A percentile compares a stretch with the other conserved stretches of the same genome.
phyloP scores from a whole-genome alignment of 345 rosid genomes.

The Euphorbia lathyris region DNA sequence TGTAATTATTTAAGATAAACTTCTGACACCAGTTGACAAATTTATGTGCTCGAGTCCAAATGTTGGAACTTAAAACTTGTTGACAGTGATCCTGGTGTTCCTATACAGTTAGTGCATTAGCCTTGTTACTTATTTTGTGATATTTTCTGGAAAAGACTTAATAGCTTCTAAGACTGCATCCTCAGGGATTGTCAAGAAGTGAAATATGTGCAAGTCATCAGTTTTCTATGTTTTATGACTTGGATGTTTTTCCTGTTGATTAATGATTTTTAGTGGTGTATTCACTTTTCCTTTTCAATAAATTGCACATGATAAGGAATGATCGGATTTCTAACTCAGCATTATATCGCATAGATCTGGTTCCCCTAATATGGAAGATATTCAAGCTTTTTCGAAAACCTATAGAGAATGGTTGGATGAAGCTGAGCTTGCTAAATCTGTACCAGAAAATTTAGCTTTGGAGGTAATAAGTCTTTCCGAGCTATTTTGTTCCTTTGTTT shows the following conservation, averaged over 20 bases:
- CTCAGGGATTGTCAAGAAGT: background rate
- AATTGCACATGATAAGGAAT: background rate
- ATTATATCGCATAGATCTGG: conserved; percentile 45
- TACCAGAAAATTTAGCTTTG: conserved; percentile 55
- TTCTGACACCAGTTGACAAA: background rate
- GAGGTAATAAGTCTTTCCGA: conserved; percentile 48
- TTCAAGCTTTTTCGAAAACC: conserved; percentile 62
- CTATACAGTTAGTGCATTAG: background rate
- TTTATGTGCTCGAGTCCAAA: background rate
- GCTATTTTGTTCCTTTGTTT: too few species aligned
- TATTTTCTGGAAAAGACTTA: background rate
- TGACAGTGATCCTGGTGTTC: background rate
- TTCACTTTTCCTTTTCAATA: background rate
- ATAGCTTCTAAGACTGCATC: background rate
- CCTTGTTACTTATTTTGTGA: background rate
- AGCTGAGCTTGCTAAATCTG: conserved; percentile 61
- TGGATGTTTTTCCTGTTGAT: background rate
- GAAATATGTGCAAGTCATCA: background rate
- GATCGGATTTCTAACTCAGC: conserved; percentile 18
- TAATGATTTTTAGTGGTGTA: background rate
- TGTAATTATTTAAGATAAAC: background rate
- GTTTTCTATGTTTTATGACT: background rate
- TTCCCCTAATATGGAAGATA: conserved; percentile 74
- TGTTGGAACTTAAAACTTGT: background rate
- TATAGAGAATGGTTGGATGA: conserved; percentile 62